Evolutionary conservation across 116 monocot genomes (phyloP).

Genomic region (Trichopus zeylanicus): DNA sequence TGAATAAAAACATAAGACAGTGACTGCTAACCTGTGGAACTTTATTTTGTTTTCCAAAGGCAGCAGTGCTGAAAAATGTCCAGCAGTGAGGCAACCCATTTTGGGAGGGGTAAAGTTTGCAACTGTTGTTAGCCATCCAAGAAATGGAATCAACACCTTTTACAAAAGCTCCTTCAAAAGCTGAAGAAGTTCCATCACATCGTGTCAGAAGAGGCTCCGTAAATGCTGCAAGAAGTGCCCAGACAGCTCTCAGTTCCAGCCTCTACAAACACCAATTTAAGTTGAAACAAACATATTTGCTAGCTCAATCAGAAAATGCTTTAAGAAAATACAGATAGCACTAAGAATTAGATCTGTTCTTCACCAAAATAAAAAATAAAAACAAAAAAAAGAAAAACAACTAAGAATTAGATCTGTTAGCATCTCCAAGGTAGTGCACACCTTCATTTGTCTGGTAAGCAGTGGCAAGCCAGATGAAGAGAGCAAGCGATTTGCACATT

Average conservation of each 20-base stretch:
- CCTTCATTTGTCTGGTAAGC: conserved; percentile 88
- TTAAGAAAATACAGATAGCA: neutral
- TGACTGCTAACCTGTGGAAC: conserved; percentile 65
- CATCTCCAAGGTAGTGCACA: conserved; percentile 7
- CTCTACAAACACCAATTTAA: conserved; percentile 43
- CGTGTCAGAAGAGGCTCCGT: conserved; percentile 55
- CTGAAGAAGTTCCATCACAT: conserved; percentile 1
- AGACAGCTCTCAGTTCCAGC: conserved; percentile 81
- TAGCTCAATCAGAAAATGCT: conserved; percentile 1
- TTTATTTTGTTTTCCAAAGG: conserved; percentile 78
- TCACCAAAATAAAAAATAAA: too few relatives aligned
- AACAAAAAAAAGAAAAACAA: neutral
- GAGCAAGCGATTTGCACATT: conserved; percentile 91
- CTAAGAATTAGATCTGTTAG: neutral
- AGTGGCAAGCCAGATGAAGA: conserved; percentile 79
- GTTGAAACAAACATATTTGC: conserved; percentile 7
- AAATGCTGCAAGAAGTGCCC: conserved; percentile 99
- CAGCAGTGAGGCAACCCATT: conserved; percentile 60
- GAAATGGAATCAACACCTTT: conserved; percentile 71
- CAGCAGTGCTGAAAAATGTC: conserved; percentile 86
- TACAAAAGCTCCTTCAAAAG: conserved; percentile 91
- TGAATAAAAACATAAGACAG: neutral
- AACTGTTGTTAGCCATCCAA: conserved; percentile 93
- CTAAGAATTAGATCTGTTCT: neutral
- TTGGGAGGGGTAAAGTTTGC: conserved; percentile 44